A percentile compares a stretch with the other conserved stretches of the same genome.
These are phyloP conservation scores for Hymenoscyphus repandus DNA, from an alignment of 2,329 filamentous ascomycete species.

Conservation along the genomic window DNA sequence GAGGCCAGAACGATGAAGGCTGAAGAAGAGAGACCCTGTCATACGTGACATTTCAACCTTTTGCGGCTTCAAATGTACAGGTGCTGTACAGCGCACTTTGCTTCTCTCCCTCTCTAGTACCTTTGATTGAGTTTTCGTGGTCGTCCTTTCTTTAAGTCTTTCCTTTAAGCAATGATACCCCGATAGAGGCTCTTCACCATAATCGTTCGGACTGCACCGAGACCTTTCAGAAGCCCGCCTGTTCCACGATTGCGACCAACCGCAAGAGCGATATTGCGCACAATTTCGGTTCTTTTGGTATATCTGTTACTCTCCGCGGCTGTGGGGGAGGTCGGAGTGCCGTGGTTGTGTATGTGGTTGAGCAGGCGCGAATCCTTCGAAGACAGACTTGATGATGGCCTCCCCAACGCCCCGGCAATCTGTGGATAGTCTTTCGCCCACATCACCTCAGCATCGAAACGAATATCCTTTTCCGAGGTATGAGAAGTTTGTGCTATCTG, in stretches of 20 bases:
- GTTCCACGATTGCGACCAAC: not conserved
- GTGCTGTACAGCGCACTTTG: not conserved
- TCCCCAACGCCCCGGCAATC: conserved; percentile 40
- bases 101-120: not conserved
- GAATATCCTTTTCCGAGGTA: conserved; percentile 52
- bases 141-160: not conserved
- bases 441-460: conserved; percentile 34
- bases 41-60: not conserved
- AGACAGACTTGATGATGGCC: conserved; percentile 31
- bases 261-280: not conserved
- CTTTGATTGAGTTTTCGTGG: not conserved
- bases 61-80: not conserved
- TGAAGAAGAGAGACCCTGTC: not conserved
- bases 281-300: not conserved
- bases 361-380: not conserved
- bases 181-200: conserved; percentile 19
- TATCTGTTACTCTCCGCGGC: not conserved
- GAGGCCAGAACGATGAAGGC: not conserved
- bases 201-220: not conserved
- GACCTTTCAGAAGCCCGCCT: not conserved
- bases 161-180: conserved; percentile 28
- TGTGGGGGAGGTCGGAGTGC: not conserved
- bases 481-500: conserved; percentile 3
- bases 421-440: conserved; percentile 40
- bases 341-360: not conserved